phyloP scores from a whole-genome alignment of 164 flowering plant species.

The Berberis vulgaris region DNA sequence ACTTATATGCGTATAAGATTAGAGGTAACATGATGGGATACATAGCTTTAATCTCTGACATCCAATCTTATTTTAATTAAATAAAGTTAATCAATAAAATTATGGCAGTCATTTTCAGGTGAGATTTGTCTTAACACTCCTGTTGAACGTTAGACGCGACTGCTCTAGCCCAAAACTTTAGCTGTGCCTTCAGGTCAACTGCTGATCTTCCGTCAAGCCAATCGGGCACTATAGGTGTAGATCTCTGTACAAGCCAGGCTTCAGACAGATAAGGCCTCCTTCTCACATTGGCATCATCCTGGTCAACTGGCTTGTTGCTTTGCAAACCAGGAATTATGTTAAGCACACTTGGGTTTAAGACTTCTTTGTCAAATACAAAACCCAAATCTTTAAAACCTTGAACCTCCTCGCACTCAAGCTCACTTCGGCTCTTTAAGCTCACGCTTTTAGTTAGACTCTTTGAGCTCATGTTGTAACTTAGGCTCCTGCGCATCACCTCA shows the following conservation, averaged over 20 bases:
- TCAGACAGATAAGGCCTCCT: slow-evolving; percentile 51
- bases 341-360: slow-evolving; percentile 28
- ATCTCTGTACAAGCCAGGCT: slow-evolving; percentile 39
- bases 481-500: slow-evolving; percentile 16
- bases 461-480: slow-evolving; percentile 16
- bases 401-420: slow-evolving; percentile 45
- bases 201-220: slow-evolving; percentile 28
- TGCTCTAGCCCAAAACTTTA: slow-evolving; percentile 81
- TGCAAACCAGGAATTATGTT: slow-evolving; percentile 51
- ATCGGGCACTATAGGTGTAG: slow-evolving; percentile 28
- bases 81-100: slow-evolving; percentile 4
- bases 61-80: slow-evolving; percentile 5
- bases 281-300: slow-evolving; percentile 13
- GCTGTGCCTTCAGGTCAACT: slow-evolving; percentile 60
- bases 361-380: slow-evolving; percentile 34
- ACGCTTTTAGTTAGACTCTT: slow-evolving; percentile 47
- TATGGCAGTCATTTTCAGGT: slow-evolving; percentile 1
- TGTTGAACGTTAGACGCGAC: slow-evolving; percentile 63
- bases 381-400: slow-evolving; percentile 65
- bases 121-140: slow-evolving; percentile 12
- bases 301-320: slow-evolving; percentile 18
- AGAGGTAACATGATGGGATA: not conserved
- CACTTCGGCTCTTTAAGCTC: slow-evolving; percentile 34
- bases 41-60: not conserved
- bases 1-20: not conserved